phyloP scores from a whole-genome alignment of 2,329 filamentous ascomycete genomes.

The Verticillium longisporum region DNA sequence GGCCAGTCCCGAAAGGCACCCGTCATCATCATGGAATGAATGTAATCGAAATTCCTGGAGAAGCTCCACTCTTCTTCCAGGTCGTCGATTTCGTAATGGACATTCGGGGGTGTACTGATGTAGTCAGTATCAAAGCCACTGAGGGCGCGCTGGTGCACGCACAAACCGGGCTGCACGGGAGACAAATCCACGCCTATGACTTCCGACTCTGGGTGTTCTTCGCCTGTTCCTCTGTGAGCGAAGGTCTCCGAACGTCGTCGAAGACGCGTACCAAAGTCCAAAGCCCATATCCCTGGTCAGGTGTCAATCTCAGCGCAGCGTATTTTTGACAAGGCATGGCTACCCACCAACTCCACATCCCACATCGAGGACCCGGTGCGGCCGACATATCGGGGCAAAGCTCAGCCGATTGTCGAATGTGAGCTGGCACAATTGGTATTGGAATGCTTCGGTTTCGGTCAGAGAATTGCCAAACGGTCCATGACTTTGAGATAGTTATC shows the following conservation, averaged over 20 bases:
- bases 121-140: conserved; percentile 3
- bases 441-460: conserved; percentile 16
- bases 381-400: conserved; percentile 11
- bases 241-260: background rate
- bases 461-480: background rate
- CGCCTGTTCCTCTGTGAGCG: conserved; percentile 13
- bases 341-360: conserved; percentile 16
- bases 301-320: conserved; percentile 16
- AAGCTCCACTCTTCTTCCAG: conserved; percentile 44
- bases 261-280: conserved; percentile 31
- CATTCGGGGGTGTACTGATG: conserved; percentile 29
- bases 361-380: conserved; percentile 29
- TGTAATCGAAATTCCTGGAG: conserved; percentile 23
- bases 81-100: conserved; percentile 49
- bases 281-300: conserved; percentile 39
- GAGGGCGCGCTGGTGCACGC: conserved; percentile 1
- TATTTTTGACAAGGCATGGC: background rate
- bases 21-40: conserved; percentile 26
- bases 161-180: conserved; percentile 32
- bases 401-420: conserved; percentile 17
- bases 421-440: conserved; percentile 18
- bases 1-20: conserved; percentile 19
- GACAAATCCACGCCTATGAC: conserved; percentile 33
- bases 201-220: conserved; percentile 21
- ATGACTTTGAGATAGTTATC: background rate